Percentiles rank a stretch among this genome's conserved stretches.
These are phyloP conservation scores for Macrolepiota albuminosa DNA, from an alignment of 768 basidiomycete genomes.

Conservation along the genomic window DNA sequence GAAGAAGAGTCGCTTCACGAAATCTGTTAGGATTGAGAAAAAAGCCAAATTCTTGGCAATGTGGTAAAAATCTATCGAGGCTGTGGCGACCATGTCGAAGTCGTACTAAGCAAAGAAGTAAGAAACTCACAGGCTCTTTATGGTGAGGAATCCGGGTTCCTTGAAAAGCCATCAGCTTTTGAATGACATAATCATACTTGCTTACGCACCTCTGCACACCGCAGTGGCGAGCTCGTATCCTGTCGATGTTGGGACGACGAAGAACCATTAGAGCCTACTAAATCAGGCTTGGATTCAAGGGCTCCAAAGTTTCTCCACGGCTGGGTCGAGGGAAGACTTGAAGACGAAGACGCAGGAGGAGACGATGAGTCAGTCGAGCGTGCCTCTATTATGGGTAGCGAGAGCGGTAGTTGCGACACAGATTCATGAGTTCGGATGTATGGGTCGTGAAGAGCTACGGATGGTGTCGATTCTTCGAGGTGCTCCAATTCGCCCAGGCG, in stretches of 20 bases:
- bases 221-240: conserved; percentile 29
- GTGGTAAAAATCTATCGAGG: conserved; percentile 52
- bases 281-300: conserved; percentile 34
- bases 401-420: conserved; percentile 28
- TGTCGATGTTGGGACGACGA: conserved; percentile 34
- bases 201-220: conserved; percentile 34
- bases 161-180: conserved; percentile 16
- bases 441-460: conserved; percentile 48
- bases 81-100: conserved; percentile 27
- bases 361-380: conserved; percentile 26
- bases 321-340: conserved; percentile 45
- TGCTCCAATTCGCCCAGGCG: conserved; percentile 55
- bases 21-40: conserved; percentile 54
- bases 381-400: conserved; percentile 27
- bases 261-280: conserved; percentile 39
- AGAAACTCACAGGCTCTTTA: conserved; percentile 33
- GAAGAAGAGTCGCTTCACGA: conserved; percentile 41
- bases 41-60: conserved; percentile 58
- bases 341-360: conserved; percentile 37
- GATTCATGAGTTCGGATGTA: conserved; percentile 32
- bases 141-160: conserved; percentile 34
- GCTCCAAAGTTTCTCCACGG: conserved; percentile 33
- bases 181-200: background rate
- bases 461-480: conserved; percentile 40
- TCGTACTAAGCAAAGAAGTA: background rate